A percentile compares a stretch with the other conserved stretches of the same genome.
Evolutionary conservation across 139 green algal species (phyloP).

Genomic region (Picochlorum sp.): DNA sequence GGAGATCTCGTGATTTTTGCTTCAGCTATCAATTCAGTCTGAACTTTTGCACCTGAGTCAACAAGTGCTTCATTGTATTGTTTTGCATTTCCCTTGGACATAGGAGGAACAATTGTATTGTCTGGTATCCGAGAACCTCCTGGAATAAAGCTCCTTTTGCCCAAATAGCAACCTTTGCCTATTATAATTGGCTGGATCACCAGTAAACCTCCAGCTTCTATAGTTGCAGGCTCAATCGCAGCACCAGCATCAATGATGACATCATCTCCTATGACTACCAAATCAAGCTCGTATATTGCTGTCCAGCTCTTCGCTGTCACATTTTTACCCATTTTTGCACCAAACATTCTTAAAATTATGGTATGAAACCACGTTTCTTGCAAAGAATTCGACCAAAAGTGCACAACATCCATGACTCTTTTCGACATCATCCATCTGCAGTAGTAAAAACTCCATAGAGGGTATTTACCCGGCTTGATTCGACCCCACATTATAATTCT

Average conservation of each 20-base stretch:
- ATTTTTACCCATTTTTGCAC: background rate
- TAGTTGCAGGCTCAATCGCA: background rate
- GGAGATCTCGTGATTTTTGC: background rate
- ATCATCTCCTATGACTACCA: background rate
- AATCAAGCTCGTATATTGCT: background rate
- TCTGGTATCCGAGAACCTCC: background rate
- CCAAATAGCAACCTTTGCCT: background rate
- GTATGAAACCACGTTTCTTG: background rate
- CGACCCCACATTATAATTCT: conserved; percentile 4
- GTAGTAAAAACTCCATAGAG: conserved; percentile 6
- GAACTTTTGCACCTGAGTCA: background rate
- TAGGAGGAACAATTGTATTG: background rate
- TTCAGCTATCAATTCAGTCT: background rate
- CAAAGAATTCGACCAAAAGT: background rate
- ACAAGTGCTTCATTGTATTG: background rate
- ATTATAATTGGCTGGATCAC: background rate
- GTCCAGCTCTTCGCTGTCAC: background rate
- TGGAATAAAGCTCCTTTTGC: background rate
- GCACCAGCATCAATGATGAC: background rate
- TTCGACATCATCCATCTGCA: background rate
- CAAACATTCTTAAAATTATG: background rate
- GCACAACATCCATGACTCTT: background rate
- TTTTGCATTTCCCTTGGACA: background rate
- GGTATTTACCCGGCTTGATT: background rate
- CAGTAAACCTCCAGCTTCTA: background rate